Conservation (phyloP, 2,329 filamentous ascomycete species). For the Alternaria angustiovoidea region DNA sequence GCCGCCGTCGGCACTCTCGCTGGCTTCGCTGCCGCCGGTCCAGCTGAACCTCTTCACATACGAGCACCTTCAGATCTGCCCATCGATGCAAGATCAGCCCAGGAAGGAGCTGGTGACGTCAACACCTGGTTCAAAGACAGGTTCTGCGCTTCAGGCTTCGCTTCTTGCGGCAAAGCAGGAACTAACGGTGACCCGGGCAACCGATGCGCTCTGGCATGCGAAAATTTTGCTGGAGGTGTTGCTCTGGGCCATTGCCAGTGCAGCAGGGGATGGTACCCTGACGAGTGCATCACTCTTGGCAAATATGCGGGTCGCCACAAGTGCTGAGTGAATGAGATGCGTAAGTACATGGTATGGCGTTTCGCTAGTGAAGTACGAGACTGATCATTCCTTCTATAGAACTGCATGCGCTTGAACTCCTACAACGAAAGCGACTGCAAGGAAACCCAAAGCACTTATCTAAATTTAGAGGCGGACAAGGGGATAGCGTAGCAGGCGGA, state of each 20-base stretch:
- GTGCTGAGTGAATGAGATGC: accelerated
- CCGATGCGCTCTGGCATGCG: background rate
- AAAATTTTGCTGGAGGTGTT: background rate
- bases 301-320: background rate
- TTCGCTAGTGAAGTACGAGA: background rate
- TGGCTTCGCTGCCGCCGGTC: background rate
- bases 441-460: background rate
- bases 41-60: background rate
- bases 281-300: background rate
- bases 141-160: constrained; percentile 16
- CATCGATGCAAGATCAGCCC: background rate
- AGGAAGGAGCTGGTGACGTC: background rate
- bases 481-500: accelerated
- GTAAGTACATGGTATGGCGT: background rate
- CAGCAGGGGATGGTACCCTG: background rate
- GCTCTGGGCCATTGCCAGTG: background rate
- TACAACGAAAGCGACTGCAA: background rate
- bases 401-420: accelerated
- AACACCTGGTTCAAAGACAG: background rate
- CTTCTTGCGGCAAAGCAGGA: background rate
- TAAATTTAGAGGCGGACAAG: background rate
- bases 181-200: background rate
- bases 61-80: background rate
- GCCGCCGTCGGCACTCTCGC: background rate
- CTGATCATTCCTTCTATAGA: background rate